Evolutionary conservation across 2,329 filamentous ascomycete species (phyloP), one percentile per base, ranked within the genome.

Genomic region (Ramularia endophylla): DNA sequence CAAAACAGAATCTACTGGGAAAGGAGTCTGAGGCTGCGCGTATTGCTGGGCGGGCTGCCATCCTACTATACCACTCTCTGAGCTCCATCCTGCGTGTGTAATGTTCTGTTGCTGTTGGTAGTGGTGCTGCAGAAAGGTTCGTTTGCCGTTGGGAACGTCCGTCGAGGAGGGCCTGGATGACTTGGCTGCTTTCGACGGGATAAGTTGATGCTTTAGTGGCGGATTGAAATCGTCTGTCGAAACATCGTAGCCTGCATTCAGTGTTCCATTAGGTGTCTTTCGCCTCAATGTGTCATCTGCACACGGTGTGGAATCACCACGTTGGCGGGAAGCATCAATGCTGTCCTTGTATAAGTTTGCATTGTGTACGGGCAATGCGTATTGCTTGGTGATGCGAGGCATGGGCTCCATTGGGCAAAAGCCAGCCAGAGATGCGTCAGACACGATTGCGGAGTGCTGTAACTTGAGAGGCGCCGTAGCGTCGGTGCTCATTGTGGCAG

Each of bases 251-350:
- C 87, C 88, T 40, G 86, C 87, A 51, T 90, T 83, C 47, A 97
- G 76, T 27, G 88, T 95, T n/a, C 90, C 92, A 58, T 83, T 90
- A 4, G 90, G 92, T 7, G 90, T 97, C 65, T 97, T 97, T 52
- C 90, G 80, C 51, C 90, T 80, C 42, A 95, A 72, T 54, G 87
- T 85, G 63, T 94, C 81, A 62, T 95, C 87, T 40, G 63, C 62
- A 5, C 53, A 49, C 27, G 54, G 54, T 15, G 51, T 53, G 8
- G 61, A 58, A 38, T 65, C 44, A 32, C 52, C 48, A 38, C 47
- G 47, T 11, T 43, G 46, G 19, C 40, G 41, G 5, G 34, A 35
- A 13, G 37, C 36, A 17, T 53, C 50, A 33, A 38, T 39, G 38
- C 38, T 40, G 25, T 51, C 40, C 30, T 43, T 39, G 13, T 38